A percentile compares a stretch with the other conserved stretches of the same genome.
Evolutionary conservation across 257 asterid genomes (phyloP).

Genomic region (Leptodermis oblonga): DNA sequence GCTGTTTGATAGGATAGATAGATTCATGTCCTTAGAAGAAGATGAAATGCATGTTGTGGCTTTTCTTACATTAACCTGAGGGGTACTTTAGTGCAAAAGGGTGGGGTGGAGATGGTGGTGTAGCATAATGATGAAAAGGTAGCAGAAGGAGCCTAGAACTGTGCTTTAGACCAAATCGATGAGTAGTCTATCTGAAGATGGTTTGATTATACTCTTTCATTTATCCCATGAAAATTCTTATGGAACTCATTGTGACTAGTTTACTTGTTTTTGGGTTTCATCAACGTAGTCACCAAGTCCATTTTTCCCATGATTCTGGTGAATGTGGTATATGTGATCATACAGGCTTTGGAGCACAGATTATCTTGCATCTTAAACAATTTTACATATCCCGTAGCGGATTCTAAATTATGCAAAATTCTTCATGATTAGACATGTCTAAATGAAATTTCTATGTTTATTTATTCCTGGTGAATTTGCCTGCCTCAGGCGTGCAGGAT

Average conservation of each 20-base stretch:
- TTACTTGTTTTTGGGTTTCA: not conserved
- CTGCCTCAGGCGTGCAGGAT: slow-evolving; percentile 32
- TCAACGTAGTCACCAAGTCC: not conserved
- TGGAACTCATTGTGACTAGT: not conserved
- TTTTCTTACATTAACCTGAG: too few relatives aligned
- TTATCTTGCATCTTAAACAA: not conserved
- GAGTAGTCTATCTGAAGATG: not conserved
- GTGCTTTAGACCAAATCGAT: not conserved
- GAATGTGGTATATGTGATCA: not conserved
- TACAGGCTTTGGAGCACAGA: not conserved
- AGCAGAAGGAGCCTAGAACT: not conserved
- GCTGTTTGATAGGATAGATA: not conserved
- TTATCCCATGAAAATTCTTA: not conserved
- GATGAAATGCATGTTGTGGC: too few relatives aligned
- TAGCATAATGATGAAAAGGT: not conserved
- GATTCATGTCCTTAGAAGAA: too few relatives aligned
- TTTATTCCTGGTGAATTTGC: not conserved
- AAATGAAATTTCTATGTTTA: not conserved
- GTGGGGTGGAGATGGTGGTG: not conserved
- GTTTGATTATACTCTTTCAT: not conserved
- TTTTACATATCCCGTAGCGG: not conserved
- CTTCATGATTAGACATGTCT: not conserved
- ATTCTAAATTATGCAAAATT: not conserved
- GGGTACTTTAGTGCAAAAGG: not conserved
- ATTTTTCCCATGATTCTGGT: not conserved